Evolutionary conservation across 1,139 yeast genomes (phyloP).

Genomic region (Eremothecium coryli): DNA sequence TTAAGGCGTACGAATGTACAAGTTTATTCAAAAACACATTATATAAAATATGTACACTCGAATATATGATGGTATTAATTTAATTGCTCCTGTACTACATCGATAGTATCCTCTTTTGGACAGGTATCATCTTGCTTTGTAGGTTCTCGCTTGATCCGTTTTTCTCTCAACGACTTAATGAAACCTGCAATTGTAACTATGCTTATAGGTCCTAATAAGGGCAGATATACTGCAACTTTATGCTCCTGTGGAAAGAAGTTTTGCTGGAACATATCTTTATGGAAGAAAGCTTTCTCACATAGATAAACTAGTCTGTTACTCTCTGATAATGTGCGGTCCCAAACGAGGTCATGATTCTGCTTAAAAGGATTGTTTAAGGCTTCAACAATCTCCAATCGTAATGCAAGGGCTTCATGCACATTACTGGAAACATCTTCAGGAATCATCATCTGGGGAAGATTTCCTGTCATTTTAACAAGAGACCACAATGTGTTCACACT

Average conservation of each 20-base stretch:
- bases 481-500: constrained; percentile 59
- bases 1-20: not conserved
- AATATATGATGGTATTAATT: too few species aligned
- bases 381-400: constrained; percentile 29
- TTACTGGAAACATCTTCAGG: constrained; percentile 40
- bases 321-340: constrained; percentile 40
- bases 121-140: too few species aligned
- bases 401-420: constrained; percentile 29
- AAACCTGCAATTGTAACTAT: constrained; percentile 60
- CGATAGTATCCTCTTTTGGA: too few species aligned
- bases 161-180: constrained; percentile 33
- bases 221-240: constrained; percentile 84
- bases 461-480: constrained; percentile 54
- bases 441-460: constrained; percentile 70
- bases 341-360: constrained; percentile 17
- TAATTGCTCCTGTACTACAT: too few species aligned
- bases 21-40: too few species aligned
- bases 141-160: too few species aligned
- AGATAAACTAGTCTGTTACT: constrained; percentile 48
- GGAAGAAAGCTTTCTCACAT: constrained; percentile 79
- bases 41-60: too few species aligned
- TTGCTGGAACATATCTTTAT: constrained; percentile 90
- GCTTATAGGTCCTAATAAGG: constrained; percentile 74
- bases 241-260: constrained; percentile 93
- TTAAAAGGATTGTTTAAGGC: constrained; percentile 21